phyloP scores from a whole-genome alignment of 139 green algal genomes.

The Desmodesmus armatus region DNA sequence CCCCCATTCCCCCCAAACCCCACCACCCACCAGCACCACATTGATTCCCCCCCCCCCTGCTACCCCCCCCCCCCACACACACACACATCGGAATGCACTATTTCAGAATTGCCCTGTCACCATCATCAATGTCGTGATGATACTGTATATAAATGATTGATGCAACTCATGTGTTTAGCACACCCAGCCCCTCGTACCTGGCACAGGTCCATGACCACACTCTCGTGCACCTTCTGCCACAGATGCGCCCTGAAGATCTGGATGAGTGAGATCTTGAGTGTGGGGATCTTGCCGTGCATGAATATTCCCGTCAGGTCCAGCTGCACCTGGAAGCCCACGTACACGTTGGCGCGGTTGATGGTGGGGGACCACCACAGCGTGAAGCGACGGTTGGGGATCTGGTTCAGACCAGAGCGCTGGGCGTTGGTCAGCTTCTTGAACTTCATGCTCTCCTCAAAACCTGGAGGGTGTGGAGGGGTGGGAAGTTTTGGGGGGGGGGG shows the following conservation, averaged over 20 bases:
- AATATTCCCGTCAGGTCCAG: constrained; percentile 99
- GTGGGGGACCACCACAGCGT: constrained; percentile 99
- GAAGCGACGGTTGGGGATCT: constrained; percentile 99
- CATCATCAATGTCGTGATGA: too few relatives aligned
- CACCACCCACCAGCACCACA: too few relatives aligned
- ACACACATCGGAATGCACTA: too few relatives aligned
- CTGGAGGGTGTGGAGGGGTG: neutral
- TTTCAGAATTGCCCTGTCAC: too few relatives aligned
- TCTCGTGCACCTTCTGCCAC: constrained; percentile 99
- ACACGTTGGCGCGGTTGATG: constrained; percentile 99
- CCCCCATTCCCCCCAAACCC: too few relatives aligned
- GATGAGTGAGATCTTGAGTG: constrained; percentile 99
- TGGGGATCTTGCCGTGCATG: constrained; percentile 99
- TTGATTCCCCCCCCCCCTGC: too few relatives aligned
- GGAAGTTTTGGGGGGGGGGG: neutral
- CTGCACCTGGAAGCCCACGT: constrained; percentile 99
- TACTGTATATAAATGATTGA: too few relatives aligned
- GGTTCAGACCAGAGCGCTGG: constrained; percentile 96
- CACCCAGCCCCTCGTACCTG: too few relatives aligned
- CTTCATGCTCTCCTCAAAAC: constrained; percentile 97
- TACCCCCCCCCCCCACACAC: too few relatives aligned
- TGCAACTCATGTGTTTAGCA: too few relatives aligned
- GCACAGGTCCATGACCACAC: constrained; percentile 91
- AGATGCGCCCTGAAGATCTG: constrained; percentile 99
- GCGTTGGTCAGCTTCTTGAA: constrained; percentile 99